These are phyloP conservation scores for Phlyctochytrium bullatum DNA, from an alignment of 192 early-diverging fungal genomes.

Conservation along the genomic window DNA sequence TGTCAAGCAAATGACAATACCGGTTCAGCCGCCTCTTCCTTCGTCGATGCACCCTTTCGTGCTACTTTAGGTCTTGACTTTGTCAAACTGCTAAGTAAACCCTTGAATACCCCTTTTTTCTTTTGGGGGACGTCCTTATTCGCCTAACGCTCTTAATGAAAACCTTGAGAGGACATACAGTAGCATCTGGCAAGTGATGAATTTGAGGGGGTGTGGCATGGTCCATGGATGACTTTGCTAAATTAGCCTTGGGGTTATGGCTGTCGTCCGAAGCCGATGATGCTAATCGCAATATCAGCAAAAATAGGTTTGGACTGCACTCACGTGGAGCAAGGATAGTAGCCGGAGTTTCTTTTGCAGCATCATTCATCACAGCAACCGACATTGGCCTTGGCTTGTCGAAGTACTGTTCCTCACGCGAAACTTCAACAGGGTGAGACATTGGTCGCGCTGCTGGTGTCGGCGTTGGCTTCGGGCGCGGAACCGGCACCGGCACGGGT, in stretches of 20 bases:
- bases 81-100: slow-evolving; percentile 45
- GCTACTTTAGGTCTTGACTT: slow-evolving; percentile 44
- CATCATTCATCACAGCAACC: neutral
- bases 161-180: too few species aligned
- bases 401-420: neutral
- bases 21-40: neutral
- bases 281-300: slow-evolving; percentile 1
- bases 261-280: slow-evolving; percentile 1
- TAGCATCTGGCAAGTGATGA: neutral
- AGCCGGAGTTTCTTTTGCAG: neutral
- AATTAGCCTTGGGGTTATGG: neutral
- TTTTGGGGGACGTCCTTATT: too few species aligned
- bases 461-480: too few species aligned
- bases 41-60: slow-evolving; percentile 21
- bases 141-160: too few species aligned
- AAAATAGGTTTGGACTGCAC: too few species aligned
- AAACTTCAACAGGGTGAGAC: neutral
- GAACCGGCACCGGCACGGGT: too few species aligned
- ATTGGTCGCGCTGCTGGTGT: neutral
- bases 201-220: neutral
- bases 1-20: too few species aligned
- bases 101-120: slow-evolving; percentile 32
- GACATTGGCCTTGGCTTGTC: neutral
- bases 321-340: neutral
- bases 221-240: neutral